Percentiles rank a stretch among this genome's conserved stretches.
Conservation (phyloP, 2,329 filamentous ascomycete genomes). For the Cyanodermella asteris region DNA sequence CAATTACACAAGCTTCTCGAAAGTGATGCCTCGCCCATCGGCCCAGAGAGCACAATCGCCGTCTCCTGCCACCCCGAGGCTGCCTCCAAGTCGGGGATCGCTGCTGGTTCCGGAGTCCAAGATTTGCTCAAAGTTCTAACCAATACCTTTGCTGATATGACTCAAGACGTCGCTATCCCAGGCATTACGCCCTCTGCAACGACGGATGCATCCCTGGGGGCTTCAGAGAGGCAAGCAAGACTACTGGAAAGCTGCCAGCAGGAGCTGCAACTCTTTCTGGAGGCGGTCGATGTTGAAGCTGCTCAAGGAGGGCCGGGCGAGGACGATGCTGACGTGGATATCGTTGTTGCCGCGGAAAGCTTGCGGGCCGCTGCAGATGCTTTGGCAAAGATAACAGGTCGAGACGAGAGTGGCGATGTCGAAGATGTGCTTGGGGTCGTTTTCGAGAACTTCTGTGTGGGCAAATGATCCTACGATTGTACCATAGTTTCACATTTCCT, state of each 20-base stretch:
- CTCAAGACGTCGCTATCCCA: constrained; percentile 17
- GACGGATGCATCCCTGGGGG: constrained; percentile 67
- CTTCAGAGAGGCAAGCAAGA: constrained; percentile 72
- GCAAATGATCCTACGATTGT: constrained; percentile 19
- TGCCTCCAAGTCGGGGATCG: too few species aligned
- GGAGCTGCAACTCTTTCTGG: constrained; percentile 53
- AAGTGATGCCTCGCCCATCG: too few species aligned
- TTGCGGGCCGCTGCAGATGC: constrained; percentile 59
- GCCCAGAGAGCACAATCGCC: too few species aligned
- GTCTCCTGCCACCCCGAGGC: too few species aligned
- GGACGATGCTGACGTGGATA: constrained; percentile 39
- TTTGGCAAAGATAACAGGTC: constrained; percentile 71
- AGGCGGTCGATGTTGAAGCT: constrained; percentile 19
- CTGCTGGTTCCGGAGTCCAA: too few species aligned
- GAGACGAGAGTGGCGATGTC: constrained; percentile 67
- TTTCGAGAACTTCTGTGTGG: constrained; percentile 66
- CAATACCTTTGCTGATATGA: constrained; percentile 36
- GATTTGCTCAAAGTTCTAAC: constrained; percentile 45
- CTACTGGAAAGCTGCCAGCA: constrained; percentile 51
- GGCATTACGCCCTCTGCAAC: too few species aligned
- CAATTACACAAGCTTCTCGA: too few species aligned
- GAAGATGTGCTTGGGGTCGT: constrained; percentile 92
- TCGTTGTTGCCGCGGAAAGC: constrained; percentile 78
- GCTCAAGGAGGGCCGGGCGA: constrained; percentile 12
- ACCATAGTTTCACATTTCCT: too few species aligned